Percentiles rank a stretch among this genome's conserved stretches.
Conservation (phyloP, 805 yeast genomes). For the Barnettozyma salicaria region DNA sequence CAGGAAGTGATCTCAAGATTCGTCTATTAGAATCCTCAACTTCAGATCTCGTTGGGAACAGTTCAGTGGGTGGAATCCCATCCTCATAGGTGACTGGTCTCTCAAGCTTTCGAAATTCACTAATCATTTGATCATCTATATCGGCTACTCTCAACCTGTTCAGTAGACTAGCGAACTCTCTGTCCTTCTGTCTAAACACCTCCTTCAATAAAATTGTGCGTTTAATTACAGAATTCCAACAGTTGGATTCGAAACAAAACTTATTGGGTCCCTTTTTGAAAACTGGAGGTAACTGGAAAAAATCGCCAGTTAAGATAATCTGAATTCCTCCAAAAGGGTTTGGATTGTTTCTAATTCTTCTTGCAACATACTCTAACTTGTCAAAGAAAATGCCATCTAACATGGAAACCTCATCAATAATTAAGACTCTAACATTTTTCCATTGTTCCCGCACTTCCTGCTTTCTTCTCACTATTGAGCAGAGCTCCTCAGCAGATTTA, state of each 20-base stretch:
- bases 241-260: slow-evolving; percentile 70
- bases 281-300: slow-evolving; percentile 94
- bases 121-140: slow-evolving; percentile 43
- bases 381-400: slow-evolving; percentile 73
- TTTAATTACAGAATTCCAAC: slow-evolving; percentile 62
- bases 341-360: slow-evolving; percentile 40
- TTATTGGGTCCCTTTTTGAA: slow-evolving; percentile 30
- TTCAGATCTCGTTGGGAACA: slow-evolving; percentile 80
- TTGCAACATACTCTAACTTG: slow-evolving; percentile 67
- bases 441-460: slow-evolving; percentile 46
- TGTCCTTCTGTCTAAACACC: slow-evolving; percentile 90
- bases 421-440: slow-evolving; percentile 61
- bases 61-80: slow-evolving; percentile 83
- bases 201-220: slow-evolving; percentile 65
- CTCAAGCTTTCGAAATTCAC: slow-evolving; percentile 46
- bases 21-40: slow-evolving; percentile 69
- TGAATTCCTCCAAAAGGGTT: slow-evolving; percentile 94
- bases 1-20: slow-evolving; percentile 45
- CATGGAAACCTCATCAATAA: slow-evolving; percentile 95
- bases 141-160: slow-evolving; percentile 76
- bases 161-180: slow-evolving; percentile 66
- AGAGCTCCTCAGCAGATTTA: slow-evolving; percentile 33
- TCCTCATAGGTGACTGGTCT: slow-evolving; percentile 56
- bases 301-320: slow-evolving; percentile 86
- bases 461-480: slow-evolving; percentile 39